Conservation (phyloP, 345 rosid species). For the Cardiospermum halicacabum region DNA sequence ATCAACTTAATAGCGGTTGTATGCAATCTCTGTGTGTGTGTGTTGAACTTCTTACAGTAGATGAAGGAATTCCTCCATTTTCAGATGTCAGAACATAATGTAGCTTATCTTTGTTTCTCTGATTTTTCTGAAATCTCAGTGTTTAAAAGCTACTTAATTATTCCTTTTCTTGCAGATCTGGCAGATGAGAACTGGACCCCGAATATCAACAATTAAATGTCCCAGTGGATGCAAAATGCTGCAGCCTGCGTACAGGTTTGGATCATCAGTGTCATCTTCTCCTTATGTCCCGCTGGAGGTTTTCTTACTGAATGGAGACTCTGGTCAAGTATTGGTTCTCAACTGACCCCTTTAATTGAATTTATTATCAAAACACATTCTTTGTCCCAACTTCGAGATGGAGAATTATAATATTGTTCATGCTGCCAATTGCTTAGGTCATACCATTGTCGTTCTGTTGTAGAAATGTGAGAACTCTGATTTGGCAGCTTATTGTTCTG, state of each 20-base stretch:
- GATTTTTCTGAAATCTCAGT: neutral
- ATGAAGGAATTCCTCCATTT: neutral
- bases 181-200: conserved; percentile 97
- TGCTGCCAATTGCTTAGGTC: neutral
- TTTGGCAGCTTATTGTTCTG: neutral
- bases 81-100: neutral
- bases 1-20: neutral
- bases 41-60: neutral
- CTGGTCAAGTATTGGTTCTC: conserved; percentile 74
- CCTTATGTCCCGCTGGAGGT: conserved; percentile 83
- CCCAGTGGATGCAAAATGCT: conserved; percentile 68
- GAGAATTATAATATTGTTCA: neutral
- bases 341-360: conserved; percentile 54
- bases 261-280: conserved; percentile 53
- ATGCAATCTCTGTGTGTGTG: neutral
- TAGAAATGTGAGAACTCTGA: neutral
- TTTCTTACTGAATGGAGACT: conserved; percentile 79
- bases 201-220: conserved; percentile 68
- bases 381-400: neutral
- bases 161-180: conserved; percentile 60
- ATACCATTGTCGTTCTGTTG: neutral
- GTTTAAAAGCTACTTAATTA: neutral
- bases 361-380: conserved; percentile 5
- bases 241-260: conserved; percentile 87
- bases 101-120: neutral